A percentile compares a stretch with the other conserved stretches of the same genome.
Evolutionary conservation across 2,329 filamentous ascomycete genomes (phyloP).

Genomic region (Exophiala sideris): DNA sequence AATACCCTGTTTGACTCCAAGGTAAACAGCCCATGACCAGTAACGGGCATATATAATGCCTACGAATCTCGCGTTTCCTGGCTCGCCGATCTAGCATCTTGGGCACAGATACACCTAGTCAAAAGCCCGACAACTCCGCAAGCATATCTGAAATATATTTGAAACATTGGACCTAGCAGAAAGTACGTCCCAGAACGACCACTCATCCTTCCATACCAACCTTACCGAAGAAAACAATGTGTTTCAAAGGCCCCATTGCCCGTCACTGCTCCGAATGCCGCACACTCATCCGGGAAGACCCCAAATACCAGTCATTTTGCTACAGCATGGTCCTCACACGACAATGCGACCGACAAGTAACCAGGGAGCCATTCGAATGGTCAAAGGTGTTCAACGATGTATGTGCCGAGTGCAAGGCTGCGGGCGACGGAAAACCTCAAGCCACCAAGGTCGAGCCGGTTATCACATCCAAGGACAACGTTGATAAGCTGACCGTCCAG

Average conservation of each 20-base stretch:
- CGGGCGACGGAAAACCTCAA: not conserved
- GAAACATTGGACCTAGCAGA: no score
- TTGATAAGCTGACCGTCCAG: no score
- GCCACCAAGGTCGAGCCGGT: not conserved
- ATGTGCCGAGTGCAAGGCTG: not conserved
- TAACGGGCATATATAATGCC: no score
- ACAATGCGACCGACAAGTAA: not conserved
- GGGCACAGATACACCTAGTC: no score
- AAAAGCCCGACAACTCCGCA: no score
- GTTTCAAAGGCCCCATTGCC: not conserved
- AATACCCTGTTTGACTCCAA: no score
- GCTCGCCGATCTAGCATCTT: no score
- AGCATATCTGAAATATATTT: no score
- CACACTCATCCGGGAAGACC: not conserved
- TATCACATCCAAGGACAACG: not conserved
- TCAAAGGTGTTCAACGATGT: not conserved
- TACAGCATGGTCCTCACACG: not conserved
- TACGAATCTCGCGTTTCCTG: no score
- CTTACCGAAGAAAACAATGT: not conserved
- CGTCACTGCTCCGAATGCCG: not conserved
- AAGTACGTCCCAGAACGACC: no score
- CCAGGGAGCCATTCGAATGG: not conserved
- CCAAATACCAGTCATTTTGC: not conserved
- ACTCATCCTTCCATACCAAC: no score
- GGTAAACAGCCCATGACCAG: no score